Evolutionary conservation across 768 basidiomycete genomes (phyloP), one percentile per base, ranked within the genome.

Genomic region (Rubroboletus satanas): DNA sequence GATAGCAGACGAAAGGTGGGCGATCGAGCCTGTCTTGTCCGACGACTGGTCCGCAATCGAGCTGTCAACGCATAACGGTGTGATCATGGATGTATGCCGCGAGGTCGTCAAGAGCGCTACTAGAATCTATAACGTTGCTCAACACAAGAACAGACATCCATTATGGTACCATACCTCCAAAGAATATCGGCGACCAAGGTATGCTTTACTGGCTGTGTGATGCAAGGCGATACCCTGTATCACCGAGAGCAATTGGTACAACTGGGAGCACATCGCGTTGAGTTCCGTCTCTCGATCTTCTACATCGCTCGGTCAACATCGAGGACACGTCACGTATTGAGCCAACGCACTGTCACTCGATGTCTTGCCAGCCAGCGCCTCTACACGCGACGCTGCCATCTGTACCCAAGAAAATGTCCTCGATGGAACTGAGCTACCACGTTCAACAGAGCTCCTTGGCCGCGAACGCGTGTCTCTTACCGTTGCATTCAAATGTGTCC

Each of bases 401-500:
- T 79, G 74, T 33, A 91, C 77, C 86, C 84, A 91, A 2, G 78
- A 56, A 26, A 91, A 69, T 6, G 89, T 64, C 50, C 87, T 78
- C 0, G 82, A 80, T 4, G 89, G 82, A 35, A 93, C 90, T 93
- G 52, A n/a, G 36, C 29, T 7, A 31, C 26, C 23, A 46, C 45
- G 32, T 61, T 60, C 37, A 62, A 56, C 32, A 51, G 46, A 28
- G 28, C 35, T 47, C 38, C 10, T 45, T 17, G 38, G 37, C 18
- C 49, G 4, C 36, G 15, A 55, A 33, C 11, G 14, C 39, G 52
- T 43, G 52, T 14, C 36, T 63, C 87, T 56, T 61, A 91, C 91
- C 75, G 64, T 93, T 93, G 69, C 86, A 90, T 67, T 93, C 87
- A 60, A 93, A 92, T 1, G 83, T 83, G 60, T 88, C 82, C 66